Base-by-base conservation (phyloP, 2,329 filamentous ascomycete species). In the Triangularia setosa region DNA sequence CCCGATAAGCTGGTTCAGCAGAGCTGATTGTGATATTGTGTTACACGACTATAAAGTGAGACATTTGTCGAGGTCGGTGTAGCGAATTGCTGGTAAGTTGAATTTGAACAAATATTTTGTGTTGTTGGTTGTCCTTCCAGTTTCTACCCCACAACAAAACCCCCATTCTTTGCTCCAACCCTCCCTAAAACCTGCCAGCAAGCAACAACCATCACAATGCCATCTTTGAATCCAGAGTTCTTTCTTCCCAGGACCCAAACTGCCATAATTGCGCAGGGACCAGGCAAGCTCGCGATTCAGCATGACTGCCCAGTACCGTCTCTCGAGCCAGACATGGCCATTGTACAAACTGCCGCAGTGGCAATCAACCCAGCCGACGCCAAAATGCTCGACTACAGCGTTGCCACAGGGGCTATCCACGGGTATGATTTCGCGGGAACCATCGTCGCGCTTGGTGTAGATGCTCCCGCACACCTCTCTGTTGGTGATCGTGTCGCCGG, bases 281-380 rank as follows among this genome's bases (percentile, higher is more conserved):
- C 52, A 3, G 52, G 60, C 16, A 27, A 18, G 14, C 12, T 40
- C 14, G 35, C 16, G 5, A 16, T 40, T n/a, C 35, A 40, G 7
- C 35, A 40, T 14, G 35, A 40, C n/a, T 12, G 6, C 35, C n/a
- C 18, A 3, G 24, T 54, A 21, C 48, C 48, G 24, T 18, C 30
- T 27, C 16, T 40, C 3, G 35, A n/a, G 4, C 14, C 35, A 12
- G 35, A 40, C 16, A 40, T 40, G 65, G 11, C 73, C 33, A 63
- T 73, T 18, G 67, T 75, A 33, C 66, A 67, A 57, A 71, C 69
- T 4, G 65, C 62, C 18, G 72, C 73, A 1, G 73, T 78, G 1
- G 75, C 75, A 16, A 55, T 79, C 30, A 79, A 78, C 66, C 77
- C 76, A 0, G 64, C 64, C 57, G 78, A 79, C 64, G 68, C 68